Base-by-base conservation (phyloP, 1,139 yeast species). In the Suhomyces panamericanus region DNA sequence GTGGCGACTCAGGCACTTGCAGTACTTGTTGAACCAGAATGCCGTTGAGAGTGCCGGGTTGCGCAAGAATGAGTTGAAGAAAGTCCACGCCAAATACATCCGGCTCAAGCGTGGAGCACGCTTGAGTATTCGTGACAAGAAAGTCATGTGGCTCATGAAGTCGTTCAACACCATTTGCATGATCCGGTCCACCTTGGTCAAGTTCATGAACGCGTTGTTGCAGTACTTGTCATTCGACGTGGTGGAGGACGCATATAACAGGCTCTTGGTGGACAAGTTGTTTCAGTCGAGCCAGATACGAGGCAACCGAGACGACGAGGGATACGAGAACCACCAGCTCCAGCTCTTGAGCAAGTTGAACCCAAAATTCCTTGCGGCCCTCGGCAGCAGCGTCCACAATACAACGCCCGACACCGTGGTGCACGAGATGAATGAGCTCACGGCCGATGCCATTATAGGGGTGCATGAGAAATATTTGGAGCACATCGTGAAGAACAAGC, bases 1-100 rank as follows among this genome's bases (percentile, higher is more conserved):
- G 32, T 88, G 97, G 91, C 80, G 85, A 51, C 67, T 91, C 35
- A 79, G 83, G 50, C 83, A 88, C 50, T 77, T 85, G 27, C 77
- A 78, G 29, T 73, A 66, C 55, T 67, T 80, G 45, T 69, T 85
- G 49, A 72, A 76, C 47, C 59, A 72, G 10, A 75, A 69, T 52
- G 68, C 64, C 35, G 49, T 64, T 22, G 66, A 65, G 52, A 52
- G 70, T 43, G 67, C 66, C 41, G 56, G 62, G n/a, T 60, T 69
- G 43, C 60, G 71, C 29, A 64, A 66, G 43, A 64, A 62, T 34
- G 75, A 73, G 33, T 57, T 78, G 43, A 59, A 56, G 37, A 46
- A 49, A 37, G 53, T 60, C 13, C 51, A 42, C 29, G 33, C 39
- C 4, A 54, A 53, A 39, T 59, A 59, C 43, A 41, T 42, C 31